Conservation (phyloP, 2,329 filamentous ascomycete genomes). For the Fusarium dlaminii region DNA sequence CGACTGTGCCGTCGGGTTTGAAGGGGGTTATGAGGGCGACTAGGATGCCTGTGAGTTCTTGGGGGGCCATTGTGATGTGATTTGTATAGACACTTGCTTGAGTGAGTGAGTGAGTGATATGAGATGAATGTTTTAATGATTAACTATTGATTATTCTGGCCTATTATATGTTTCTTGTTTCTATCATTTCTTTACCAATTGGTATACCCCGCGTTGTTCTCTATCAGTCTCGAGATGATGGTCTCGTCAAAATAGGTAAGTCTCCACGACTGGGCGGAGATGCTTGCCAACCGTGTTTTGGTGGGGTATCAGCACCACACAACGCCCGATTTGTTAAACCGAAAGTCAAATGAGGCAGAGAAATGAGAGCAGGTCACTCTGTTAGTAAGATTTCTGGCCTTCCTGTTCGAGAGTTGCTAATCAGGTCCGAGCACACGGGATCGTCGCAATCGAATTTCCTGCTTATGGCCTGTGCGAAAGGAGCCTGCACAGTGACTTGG, state of each 20-base stretch:
- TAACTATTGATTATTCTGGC: background rate
- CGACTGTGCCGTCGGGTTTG: constrained; percentile 54
- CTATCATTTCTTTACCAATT: background rate
- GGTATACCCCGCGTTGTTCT: constrained; percentile 25
- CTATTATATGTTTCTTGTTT: constrained; percentile 20
- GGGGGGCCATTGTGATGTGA: constrained; percentile 27
- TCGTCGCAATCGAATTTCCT: background rate
- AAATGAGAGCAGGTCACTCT: background rate
- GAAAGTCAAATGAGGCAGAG: background rate
- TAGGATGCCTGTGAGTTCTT: constrained; percentile 53
- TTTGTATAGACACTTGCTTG: background rate
- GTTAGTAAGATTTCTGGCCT: background rate
- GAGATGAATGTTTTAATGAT: background rate
- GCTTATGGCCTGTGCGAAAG: background rate
- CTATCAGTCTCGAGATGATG: background rate
- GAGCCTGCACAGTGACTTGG: rapidly evolving
- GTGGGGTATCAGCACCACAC: background rate
- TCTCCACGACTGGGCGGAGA: constrained; percentile 33
- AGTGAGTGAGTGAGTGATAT: background rate
- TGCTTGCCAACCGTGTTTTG: background rate
- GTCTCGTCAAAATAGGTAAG: constrained; percentile 30
- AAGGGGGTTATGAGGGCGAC: constrained; percentile 61
- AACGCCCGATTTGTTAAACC: background rate
- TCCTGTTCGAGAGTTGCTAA: background rate
- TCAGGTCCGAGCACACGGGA: background rate